These are phyloP conservation scores for Pestalotiopsis sp. DNA, from an alignment of 2,329 filamentous ascomycete species.

Conservation along the genomic window DNA sequence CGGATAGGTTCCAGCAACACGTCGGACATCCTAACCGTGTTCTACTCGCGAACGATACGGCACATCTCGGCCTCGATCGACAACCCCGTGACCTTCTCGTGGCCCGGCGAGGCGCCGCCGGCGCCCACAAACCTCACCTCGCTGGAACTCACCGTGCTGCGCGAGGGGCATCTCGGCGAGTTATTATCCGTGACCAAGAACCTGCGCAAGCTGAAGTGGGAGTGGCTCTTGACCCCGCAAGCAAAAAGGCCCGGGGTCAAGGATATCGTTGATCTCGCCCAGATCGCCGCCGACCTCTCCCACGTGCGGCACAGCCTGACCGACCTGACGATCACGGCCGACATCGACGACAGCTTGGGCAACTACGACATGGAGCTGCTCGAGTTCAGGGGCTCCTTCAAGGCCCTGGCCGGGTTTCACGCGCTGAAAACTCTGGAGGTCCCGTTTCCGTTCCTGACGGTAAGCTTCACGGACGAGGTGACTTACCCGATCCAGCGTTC, in stretches of 20 bases:
- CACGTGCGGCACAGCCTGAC: neutral
- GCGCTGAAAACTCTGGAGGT: neutral
- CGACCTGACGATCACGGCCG: neutral
- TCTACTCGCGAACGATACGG: neutral
- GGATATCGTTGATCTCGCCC: neutral
- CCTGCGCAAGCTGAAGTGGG: neutral
- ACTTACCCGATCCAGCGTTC: neutral
- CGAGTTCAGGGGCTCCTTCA: neutral
- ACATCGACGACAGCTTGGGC: neutral
- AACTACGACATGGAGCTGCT: neutral
- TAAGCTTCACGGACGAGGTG: neutral
- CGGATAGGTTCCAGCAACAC: neutral
- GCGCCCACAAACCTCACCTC: neutral
- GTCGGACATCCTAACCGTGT: neutral
- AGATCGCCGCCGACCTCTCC: neutral
- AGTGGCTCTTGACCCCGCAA: neutral
- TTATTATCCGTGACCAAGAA: neutral
- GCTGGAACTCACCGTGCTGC: neutral
- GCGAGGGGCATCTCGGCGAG: neutral
- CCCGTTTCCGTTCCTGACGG: neutral
- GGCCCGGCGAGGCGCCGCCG: no score
- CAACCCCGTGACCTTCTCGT: neutral
- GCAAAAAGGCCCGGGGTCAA: neutral
- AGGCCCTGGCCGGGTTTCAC: neutral
- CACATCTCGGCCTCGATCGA: neutral